Conservation (phyloP, 495 filamentous ascomycete genomes). For the Melanomma pulvis-pyrius region DNA sequence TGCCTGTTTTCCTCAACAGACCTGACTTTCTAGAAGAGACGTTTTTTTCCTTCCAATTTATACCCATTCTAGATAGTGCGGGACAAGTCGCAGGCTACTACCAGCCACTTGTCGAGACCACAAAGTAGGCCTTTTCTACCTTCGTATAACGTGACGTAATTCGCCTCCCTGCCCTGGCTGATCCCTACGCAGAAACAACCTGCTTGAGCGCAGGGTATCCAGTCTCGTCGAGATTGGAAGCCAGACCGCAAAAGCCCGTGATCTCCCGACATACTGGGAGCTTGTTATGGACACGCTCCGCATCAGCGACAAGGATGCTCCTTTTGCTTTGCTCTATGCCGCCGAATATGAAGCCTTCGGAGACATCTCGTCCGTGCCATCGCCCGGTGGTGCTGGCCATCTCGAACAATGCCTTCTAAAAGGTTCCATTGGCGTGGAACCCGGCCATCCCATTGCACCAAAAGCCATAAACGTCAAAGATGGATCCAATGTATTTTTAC, state of each 20-base stretch:
- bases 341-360: background rate
- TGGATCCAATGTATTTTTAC: background rate
- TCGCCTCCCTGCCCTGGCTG: background rate
- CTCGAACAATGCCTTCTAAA: constrained; percentile 8
- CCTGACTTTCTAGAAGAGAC: constrained; percentile 28
- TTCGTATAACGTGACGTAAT: background rate
- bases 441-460: constrained; percentile 14
- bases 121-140: constrained; percentile 11
- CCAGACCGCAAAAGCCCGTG: constrained; percentile 11
- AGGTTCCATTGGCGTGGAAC: constrained; percentile 15
- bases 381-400: background rate
- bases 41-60: constrained; percentile 27
- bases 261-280: constrained; percentile 20
- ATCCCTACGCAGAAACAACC: constrained; percentile 5
- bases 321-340: constrained; percentile 29
- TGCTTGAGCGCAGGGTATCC: constrained; percentile 21
- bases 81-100: constrained; percentile 20
- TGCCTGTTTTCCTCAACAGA: constrained; percentile 20
- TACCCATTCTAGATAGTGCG: constrained; percentile 19
- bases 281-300: constrained; percentile 11
- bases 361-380: constrained; percentile 1
- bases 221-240: constrained; percentile 16
- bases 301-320: constrained; percentile 25
- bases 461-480: background rate
- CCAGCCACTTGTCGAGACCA: constrained; percentile 23